Percentiles rank a stretch among this genome's conserved stretches.
Conservation (phyloP, 495 filamentous ascomycete genomes). For the Copromyces sp. region DNA sequence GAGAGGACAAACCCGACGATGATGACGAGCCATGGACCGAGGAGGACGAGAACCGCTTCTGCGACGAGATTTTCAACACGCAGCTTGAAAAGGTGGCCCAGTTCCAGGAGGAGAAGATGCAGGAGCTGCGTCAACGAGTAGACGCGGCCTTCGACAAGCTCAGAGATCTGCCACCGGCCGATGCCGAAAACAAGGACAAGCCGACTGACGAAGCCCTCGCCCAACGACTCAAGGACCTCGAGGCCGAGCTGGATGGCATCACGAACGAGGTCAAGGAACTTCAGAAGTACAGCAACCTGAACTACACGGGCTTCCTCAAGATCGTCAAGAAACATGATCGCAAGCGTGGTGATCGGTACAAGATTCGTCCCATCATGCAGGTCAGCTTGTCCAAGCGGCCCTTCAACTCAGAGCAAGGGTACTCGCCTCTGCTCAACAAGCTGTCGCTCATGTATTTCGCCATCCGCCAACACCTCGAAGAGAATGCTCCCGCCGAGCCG, state of each 20-base stretch:
- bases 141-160: slow-evolving; percentile 51
- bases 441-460: slow-evolving; percentile 94
- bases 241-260: slow-evolving; percentile 73
- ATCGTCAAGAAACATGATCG: slow-evolving; percentile 98
- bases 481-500: slow-evolving; percentile 20
- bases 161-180: slow-evolving; percentile 39
- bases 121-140: slow-evolving; percentile 59
- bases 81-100: slow-evolving; percentile 91
- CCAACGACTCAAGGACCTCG: slow-evolving; percentile 54
- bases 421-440: slow-evolving; percentile 79
- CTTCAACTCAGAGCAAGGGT: slow-evolving; percentile 87
- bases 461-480: slow-evolving; percentile 69
- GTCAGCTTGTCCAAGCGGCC: slow-evolving; percentile 76
- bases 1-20: slow-evolving; percentile 56
- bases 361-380: slow-evolving; percentile 80
- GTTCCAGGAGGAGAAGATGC: slow-evolving; percentile 71
- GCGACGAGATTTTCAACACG: slow-evolving; percentile 86
- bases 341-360: slow-evolving; percentile 68
- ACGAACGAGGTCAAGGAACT: slow-evolving; percentile 85
- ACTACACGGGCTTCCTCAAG: slow-evolving; percentile 96
- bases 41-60: slow-evolving; percentile 87
- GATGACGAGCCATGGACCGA: slow-evolving; percentile 72
- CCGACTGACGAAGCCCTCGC: slow-evolving; percentile 35
- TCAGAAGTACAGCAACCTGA: slow-evolving; percentile 89
- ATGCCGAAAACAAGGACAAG: slow-evolving; percentile 20